Evolutionary conservation across 495 filamentous ascomycete genomes (phyloP).

Genomic region (Neurospora sp.): DNA sequence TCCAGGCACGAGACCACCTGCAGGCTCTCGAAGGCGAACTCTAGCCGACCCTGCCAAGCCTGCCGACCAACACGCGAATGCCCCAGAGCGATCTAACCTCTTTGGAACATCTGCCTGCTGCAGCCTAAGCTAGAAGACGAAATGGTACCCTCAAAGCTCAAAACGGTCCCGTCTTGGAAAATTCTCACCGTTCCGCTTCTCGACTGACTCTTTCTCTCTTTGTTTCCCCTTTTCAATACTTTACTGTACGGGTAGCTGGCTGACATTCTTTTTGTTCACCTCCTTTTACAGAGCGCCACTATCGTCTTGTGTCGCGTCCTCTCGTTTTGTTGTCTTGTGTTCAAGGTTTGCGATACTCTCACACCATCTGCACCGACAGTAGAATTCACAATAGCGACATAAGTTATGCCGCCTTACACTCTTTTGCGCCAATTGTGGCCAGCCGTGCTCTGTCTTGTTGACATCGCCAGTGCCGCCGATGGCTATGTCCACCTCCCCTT

Average conservation of each 20-base stretch:
- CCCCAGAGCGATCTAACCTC: not conserved
- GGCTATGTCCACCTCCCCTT: not conserved
- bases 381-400: not conserved
- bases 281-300: not conserved
- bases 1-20: not conserved
- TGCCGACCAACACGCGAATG: not conserved
- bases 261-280: not conserved
- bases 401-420: not conserved
- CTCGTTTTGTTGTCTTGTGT: not conserved
- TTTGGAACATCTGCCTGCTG: not conserved
- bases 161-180: not conserved
- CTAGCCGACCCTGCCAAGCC: not conserved
- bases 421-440: not conserved
- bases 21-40: not conserved
- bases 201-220: not conserved
- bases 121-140: not conserved
- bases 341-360: not conserved
- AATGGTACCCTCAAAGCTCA: not conserved
- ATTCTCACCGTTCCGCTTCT: not conserved
- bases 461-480: not conserved
- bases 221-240: not conserved
- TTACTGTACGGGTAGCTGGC: not conserved
- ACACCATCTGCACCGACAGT: not conserved
- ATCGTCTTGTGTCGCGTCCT: not conserved
- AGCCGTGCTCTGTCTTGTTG: not conserved